phyloP scores from a whole-genome alignment of 208 protist genomes.

The Crithidia expoeki region DNA sequence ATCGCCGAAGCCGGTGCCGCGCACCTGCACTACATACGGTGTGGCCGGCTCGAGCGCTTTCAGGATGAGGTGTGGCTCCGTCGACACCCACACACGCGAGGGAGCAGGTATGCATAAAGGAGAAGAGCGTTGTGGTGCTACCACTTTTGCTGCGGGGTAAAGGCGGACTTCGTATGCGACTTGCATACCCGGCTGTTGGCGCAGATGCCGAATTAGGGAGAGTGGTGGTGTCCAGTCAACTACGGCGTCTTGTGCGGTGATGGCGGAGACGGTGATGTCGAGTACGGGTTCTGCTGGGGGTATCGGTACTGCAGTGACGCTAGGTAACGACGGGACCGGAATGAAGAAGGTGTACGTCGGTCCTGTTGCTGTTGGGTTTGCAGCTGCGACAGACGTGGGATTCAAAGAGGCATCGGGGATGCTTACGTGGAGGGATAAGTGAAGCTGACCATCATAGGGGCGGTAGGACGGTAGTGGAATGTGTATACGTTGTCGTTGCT shows the following conservation, averaged over 20 bases:
- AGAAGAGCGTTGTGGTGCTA: not conserved
- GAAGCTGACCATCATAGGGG: constrained; percentile 15
- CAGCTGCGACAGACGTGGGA: not conserved
- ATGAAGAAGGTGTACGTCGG: not conserved
- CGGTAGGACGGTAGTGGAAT: constrained; percentile 14
- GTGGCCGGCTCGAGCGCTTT: constrained; percentile 5
- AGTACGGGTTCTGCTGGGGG: constrained; percentile 21
- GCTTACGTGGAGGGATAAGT: constrained; percentile 4
- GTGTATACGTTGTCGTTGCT: constrained; percentile 1
- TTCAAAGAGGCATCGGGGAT: not conserved
- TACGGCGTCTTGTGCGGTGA: constrained; percentile 11
- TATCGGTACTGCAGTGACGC: not conserved
- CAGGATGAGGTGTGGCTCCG: constrained; percentile 12
- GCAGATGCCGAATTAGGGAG: constrained; percentile 14
- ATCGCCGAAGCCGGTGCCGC: constrained; percentile 22
- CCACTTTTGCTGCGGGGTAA: not conserved
- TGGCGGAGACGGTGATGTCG: constrained; percentile 17
- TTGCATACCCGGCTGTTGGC: constrained; percentile 3
- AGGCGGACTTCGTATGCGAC: constrained; percentile 14
- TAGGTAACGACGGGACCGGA: not conserved
- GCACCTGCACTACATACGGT: constrained; percentile 14
- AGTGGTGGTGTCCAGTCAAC: constrained; percentile 25
- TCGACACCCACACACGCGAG: constrained; percentile 1
- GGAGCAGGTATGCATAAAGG: not conserved
- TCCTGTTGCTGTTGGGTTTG: not conserved